Evolutionary conservation across 208 protist genomes (phyloP).

Genomic region (Trichomonas gallinae): DNA sequence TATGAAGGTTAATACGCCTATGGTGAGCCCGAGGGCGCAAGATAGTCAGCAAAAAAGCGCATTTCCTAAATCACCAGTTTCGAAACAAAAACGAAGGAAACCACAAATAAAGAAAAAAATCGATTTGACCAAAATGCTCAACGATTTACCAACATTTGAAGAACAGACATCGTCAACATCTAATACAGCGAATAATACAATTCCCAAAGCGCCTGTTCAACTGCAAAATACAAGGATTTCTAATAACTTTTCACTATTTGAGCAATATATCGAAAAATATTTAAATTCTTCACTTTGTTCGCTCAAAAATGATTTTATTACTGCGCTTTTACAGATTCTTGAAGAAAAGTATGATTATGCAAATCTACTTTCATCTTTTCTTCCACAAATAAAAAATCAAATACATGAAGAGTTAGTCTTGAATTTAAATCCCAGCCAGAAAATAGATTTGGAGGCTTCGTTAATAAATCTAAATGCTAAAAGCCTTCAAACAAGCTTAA

Average conservation of each 20-base stretch:
- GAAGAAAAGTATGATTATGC: background rate
- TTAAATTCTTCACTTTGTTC: background rate
- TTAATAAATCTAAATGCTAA: background rate
- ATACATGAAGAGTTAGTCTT: background rate
- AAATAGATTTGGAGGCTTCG: background rate
- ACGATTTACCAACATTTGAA: background rate
- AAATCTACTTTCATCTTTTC: background rate
- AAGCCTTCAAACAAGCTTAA: background rate
- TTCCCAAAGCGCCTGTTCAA: background rate
- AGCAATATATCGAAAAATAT: background rate
- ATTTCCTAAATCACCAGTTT: background rate
- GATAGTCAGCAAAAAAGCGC: background rate
- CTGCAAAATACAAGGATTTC: background rate
- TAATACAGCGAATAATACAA: background rate
- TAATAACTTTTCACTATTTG: background rate
- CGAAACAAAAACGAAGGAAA: background rate
- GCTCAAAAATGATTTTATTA: background rate
- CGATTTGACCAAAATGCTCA: background rate
- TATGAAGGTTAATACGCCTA: background rate
- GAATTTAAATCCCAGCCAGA: background rate
- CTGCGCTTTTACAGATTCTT: background rate
- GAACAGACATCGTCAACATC: background rate
- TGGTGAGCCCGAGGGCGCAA: too few species aligned
- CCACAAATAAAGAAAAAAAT: background rate
- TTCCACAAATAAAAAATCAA: background rate